Evolutionary conservation across 768 basidiomycete genomes (phyloP).

Genomic region (Tricholomella constricta): DNA sequence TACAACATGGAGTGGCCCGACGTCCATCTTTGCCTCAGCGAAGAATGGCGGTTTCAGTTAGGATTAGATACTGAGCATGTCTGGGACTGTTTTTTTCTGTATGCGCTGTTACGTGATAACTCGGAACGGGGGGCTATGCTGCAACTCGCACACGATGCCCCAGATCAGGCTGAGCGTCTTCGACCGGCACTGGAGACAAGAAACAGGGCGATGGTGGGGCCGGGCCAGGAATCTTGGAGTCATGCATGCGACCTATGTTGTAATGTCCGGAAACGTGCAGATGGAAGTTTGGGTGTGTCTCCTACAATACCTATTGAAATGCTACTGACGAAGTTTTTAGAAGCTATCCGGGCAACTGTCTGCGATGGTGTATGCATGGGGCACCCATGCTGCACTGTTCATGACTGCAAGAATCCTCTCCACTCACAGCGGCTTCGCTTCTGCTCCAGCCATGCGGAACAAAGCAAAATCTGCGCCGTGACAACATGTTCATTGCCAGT

Average conservation of each 20-base stretch:
- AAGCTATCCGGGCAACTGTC: too few species aligned
- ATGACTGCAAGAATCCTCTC: slow-evolving; percentile 27
- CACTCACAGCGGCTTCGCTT: slow-evolving; percentile 5
- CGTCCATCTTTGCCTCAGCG: too few species aligned
- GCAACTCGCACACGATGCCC: slow-evolving; percentile 18
- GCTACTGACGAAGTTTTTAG: too few species aligned
- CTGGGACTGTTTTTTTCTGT: slow-evolving; percentile 26
- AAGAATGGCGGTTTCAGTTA: not conserved
- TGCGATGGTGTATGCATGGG: slow-evolving; percentile 36
- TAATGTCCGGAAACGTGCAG: too few species aligned
- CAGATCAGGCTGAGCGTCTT: slow-evolving; percentile 19
- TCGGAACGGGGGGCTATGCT: slow-evolving; percentile 8
- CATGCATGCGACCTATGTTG: slow-evolving; percentile 32
- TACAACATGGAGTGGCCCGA: slow-evolving; percentile 23
- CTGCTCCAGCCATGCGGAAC: slow-evolving; percentile 19
- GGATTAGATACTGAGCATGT: slow-evolving; percentile 22
- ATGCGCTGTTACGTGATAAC: slow-evolving; percentile 22
- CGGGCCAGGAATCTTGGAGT: slow-evolving; percentile 31
- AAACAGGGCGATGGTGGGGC: slow-evolving; percentile 24
- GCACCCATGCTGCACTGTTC: slow-evolving; percentile 30
- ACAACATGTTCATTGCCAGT: slow-evolving; percentile 9
- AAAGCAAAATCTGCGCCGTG: slow-evolving; percentile 15
- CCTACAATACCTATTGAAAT: too few species aligned
- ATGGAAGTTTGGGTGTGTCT: too few species aligned
- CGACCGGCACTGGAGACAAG: slow-evolving; percentile 21